A percentile compares a stretch with the other conserved stretches of the same genome.
These are phyloP conservation scores for Lichtheimia corymbifera DNA, from an alignment of 371 early-diverging fungal genomes.

Conservation along the genomic window DNA sequence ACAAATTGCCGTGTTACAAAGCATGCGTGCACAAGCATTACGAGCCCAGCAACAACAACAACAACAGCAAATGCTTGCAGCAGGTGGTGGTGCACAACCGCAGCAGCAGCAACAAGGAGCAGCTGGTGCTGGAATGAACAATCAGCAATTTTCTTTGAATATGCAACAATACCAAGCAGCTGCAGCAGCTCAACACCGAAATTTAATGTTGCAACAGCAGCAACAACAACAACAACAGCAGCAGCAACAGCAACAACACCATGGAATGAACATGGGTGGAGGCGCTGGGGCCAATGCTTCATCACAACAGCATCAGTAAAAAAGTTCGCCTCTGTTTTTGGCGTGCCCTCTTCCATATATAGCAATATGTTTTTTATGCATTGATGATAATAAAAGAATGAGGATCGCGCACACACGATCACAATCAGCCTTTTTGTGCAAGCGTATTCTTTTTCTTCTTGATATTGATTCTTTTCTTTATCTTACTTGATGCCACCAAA, in stretches of 20 bases:
- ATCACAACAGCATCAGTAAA: slow-evolving; percentile 7
- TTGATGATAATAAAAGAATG: too few species aligned
- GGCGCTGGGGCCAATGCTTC: not conserved
- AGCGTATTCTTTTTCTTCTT: too few species aligned
- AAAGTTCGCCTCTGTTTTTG: too few species aligned
- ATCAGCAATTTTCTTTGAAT: slow-evolving; percentile 13
- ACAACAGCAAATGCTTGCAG: slow-evolving; percentile 21
- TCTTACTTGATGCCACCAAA: not conserved
- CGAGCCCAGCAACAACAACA: slow-evolving; percentile 13
- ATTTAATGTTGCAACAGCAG: slow-evolving; percentile 19
- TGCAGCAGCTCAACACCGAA: slow-evolving; percentile 19
- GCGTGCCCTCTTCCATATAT: too few species aligned
- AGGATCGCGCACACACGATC: too few species aligned
- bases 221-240: slow-evolving; percentile 38
- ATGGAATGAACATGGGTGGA: slow-evolving; percentile 4
- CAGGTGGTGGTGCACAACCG: slow-evolving; percentile 8
- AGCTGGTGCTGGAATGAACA: slow-evolving; percentile 9
- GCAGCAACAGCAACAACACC: slow-evolving; percentile 15
- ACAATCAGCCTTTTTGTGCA: too few species aligned
- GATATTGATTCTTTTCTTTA: too few species aligned
- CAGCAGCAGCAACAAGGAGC: slow-evolving; percentile 17
- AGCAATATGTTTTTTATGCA: too few species aligned
- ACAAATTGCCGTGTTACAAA: slow-evolving; percentile 32
- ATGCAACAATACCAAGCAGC: slow-evolving; percentile 42
- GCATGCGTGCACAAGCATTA: slow-evolving; percentile 19